Evolutionary conservation across 257 asterid genomes (phyloP), one percentile per base, ranked within the genome.

Genomic region (Buddleja alternifolia): DNA sequence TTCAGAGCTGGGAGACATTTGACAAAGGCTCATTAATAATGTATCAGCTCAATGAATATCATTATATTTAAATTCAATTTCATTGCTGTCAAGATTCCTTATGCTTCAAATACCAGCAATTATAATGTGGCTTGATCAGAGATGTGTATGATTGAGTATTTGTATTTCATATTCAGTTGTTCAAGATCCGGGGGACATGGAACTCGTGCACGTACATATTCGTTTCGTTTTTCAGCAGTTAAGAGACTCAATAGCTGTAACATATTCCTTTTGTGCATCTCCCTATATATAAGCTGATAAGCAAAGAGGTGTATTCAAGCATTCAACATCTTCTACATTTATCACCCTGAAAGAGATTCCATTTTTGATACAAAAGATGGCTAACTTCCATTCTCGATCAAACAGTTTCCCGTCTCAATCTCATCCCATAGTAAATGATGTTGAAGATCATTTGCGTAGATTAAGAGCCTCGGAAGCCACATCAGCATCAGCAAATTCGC

Each of bases 381-480:
- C 81, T 11, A 52, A 55, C 36, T 58, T 47, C 70, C 87, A 81
- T 44, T 42, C 70, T 46, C 76, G 83, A 59, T 77, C 82, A 47
- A 76, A 69, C 67, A 84, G 85, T 57, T 72, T 78, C 41, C 91
- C 88, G 19, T 60, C 85, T 7, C 69, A 73, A 54, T 69, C 87
- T 50, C 79, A 77, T 32, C 88, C 88, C 6, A 50, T 66, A 45
- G 23, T 74, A 23, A 53, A 47, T 0, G 39, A 9, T 7, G 72
- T 69, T 4, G 74, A 72, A 53, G 70, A 76, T 56, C 71, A 72
- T 1, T 34, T 80, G 25, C 63, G 53, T 42, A 83, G 80, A 46
- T 69, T 83, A 61, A 81, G 62, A 58, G 66, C 83, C 39, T 78
- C 83, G 0, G 63, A 51, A 67, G 61, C 6, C 3, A 16, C 75